Evolutionary conservation across 345 rosid species (phyloP).

Genomic region (Pseudoturritis turrita): DNA sequence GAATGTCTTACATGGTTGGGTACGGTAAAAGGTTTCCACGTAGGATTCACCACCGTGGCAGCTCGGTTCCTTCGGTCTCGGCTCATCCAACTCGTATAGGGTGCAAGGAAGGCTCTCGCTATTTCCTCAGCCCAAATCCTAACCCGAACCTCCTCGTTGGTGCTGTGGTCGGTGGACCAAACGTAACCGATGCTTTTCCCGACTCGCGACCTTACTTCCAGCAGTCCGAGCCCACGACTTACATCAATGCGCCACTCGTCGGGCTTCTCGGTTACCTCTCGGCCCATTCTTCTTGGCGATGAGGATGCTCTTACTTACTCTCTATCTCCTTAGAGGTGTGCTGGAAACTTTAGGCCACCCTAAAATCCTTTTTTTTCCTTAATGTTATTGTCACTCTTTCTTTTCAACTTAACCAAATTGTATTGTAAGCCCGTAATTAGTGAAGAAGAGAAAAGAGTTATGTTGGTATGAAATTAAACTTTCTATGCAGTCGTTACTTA

Average conservation of each 20-base stretch:
- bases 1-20: slow-evolving; percentile 96
- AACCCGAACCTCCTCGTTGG: slow-evolving; percentile 82
- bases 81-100: slow-evolving; percentile 57
- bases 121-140: slow-evolving; percentile 57
- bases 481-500: background rate
- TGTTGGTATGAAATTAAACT: background rate
- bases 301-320: background rate
- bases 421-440: slow-evolving; percentile 32
- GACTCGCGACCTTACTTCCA: slow-evolving; percentile 77
- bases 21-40: slow-evolving; percentile 76
- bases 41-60: slow-evolving; percentile 90
- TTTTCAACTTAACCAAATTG: slow-evolving; percentile 18
- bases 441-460: slow-evolving; percentile 20
- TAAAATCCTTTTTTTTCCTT: background rate
- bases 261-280: slow-evolving; percentile 83
- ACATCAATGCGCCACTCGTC: slow-evolving; percentile 91
- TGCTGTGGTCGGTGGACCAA: slow-evolving; percentile 90
- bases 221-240: slow-evolving; percentile 96
- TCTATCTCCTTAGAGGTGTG: slow-evolving; percentile 26
- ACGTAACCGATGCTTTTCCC: slow-evolving; percentile 65
- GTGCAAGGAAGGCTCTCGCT: slow-evolving; percentile 68
- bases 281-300: slow-evolving; percentile 43
- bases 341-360: slow-evolving; percentile 33
- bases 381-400: slow-evolving; percentile 24
- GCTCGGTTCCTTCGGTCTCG: slow-evolving; percentile 67